A percentile compares a stretch with the other conserved stretches of the same genome.
These are phyloP conservation scores for Calonectria naviculata DNA, from an alignment of 2,329 filamentous ascomycete species.

Conservation along the genomic window DNA sequence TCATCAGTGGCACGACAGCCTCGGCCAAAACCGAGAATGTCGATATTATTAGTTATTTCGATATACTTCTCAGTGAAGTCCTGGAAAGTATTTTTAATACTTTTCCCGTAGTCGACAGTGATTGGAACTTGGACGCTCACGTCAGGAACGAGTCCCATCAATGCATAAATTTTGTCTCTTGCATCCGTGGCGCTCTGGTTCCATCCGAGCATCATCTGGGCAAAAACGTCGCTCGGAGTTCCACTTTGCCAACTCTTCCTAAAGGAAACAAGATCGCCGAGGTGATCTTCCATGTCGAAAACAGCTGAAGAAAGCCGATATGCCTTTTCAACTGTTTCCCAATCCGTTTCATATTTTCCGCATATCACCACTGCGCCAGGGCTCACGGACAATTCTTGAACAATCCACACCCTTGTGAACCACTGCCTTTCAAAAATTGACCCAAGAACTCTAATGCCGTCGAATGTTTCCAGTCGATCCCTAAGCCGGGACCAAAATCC, in stretches of 20 bases:
- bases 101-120: neutral
- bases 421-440: neutral
- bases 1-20: neutral
- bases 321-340: neutral
- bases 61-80: neutral
- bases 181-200: neutral
- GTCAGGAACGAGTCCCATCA: neutral
- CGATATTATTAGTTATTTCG: neutral
- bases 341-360: neutral
- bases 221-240: neutral
- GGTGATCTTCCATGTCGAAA: neutral
- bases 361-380: neutral
- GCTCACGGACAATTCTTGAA: neutral
- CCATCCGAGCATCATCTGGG: neutral
- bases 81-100: neutral
- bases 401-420: neutral
- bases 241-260: neutral
- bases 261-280: neutral
- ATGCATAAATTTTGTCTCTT: neutral
- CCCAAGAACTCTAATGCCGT: neutral
- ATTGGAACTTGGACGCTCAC: neutral
- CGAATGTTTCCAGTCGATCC: neutral
- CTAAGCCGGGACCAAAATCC: neutral
- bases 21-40: neutral
- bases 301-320: neutral